phyloP scores from a whole-genome alignment of 2,329 filamentous ascomycete species.

The Aspergillus felis region DNA sequence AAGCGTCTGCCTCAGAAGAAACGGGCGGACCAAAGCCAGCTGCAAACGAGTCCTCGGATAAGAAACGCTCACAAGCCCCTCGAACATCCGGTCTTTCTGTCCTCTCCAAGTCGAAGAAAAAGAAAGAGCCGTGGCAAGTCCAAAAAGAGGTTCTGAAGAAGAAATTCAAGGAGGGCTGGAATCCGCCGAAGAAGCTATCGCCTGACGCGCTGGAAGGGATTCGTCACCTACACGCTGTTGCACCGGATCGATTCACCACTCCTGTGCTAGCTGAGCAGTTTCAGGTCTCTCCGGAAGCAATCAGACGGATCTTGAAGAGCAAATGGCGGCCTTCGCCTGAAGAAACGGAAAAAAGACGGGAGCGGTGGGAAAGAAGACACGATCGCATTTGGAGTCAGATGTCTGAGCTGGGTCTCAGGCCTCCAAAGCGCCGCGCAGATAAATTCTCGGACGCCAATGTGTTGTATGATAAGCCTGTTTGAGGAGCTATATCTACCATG shows the following conservation, averaged over 20 bases:
- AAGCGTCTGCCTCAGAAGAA: background rate
- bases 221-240: slow-evolving; percentile 71
- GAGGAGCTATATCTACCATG: background rate
- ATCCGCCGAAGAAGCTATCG: slow-evolving; percentile 78
- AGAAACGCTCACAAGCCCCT: background rate
- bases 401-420: slow-evolving; percentile 51
- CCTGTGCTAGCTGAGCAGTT: slow-evolving; percentile 71
- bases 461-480: slow-evolving; percentile 19
- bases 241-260: slow-evolving; percentile 74
- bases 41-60: background rate
- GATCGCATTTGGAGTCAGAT: slow-evolving; percentile 45
- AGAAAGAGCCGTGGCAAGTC: slow-evolving; percentile 61
- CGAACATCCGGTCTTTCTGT: background rate
- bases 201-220: slow-evolving; percentile 92
- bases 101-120: slow-evolving; percentile 19
- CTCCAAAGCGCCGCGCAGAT: slow-evolving; percentile 45
- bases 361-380: slow-evolving; percentile 44
- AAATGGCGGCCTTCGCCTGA: slow-evolving; percentile 43
- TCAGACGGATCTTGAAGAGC: slow-evolving; percentile 74
- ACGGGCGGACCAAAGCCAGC: background rate
- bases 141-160: slow-evolving; percentile 70
- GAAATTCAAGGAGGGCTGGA: slow-evolving; percentile 79
- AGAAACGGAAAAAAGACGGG: slow-evolving; percentile 37
- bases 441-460: slow-evolving; percentile 21
- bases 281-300: slow-evolving; percentile 78